Evolutionary conservation across 1,284 basidiomycete genomes (phyloP).

Genomic region (Cryptococcus depauperatus): DNA sequence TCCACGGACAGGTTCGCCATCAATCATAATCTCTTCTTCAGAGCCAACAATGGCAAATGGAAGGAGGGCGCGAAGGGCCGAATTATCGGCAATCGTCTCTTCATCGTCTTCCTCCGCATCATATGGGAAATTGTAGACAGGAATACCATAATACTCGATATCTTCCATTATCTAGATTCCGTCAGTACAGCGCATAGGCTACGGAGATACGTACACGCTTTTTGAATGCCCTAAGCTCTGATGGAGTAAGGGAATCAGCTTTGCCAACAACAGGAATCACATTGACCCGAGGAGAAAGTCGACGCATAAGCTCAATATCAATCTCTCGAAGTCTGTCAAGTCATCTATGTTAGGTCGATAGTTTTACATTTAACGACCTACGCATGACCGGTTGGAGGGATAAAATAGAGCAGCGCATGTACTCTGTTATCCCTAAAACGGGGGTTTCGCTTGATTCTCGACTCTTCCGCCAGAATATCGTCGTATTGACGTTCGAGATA

Average conservation of each 20-base stretch:
- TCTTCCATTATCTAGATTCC: slow-evolving; percentile 86
- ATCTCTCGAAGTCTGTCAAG: slow-evolving; percentile 78
- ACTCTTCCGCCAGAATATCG: slow-evolving; percentile 97
- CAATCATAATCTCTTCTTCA: slow-evolving; percentile 89
- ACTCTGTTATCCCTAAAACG: slow-evolving; percentile 97
- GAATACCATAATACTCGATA: slow-evolving; percentile 96
- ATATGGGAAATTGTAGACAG: slow-evolving; percentile 99
- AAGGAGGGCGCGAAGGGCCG: slow-evolving; percentile 78
- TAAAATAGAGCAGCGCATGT: slow-evolving; percentile 96
- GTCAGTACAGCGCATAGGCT: neutral
- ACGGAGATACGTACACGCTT: slow-evolving; percentile 61
- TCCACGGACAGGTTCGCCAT: slow-evolving; percentile 83
- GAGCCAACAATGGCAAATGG: slow-evolving; percentile 98
- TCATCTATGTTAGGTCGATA: slow-evolving; percentile 14
- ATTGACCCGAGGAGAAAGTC: slow-evolving; percentile 91
- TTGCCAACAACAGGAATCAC: slow-evolving; percentile 99
- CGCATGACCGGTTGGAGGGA: slow-evolving; percentile 83
- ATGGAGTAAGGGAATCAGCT: slow-evolving; percentile 86
- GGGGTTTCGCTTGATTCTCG: slow-evolving; percentile 98
- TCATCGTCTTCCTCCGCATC: slow-evolving; percentile 99
- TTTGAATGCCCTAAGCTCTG: slow-evolving; percentile 89
- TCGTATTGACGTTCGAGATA: slow-evolving; percentile 99
- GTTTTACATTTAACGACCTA: slow-evolving; percentile 39
- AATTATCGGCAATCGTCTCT: slow-evolving; percentile 96
- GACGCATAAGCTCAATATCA: slow-evolving; percentile 98